phyloP scores from a whole-genome alignment of 208 protist genomes.

The Entamoeba invadens region DNA sequence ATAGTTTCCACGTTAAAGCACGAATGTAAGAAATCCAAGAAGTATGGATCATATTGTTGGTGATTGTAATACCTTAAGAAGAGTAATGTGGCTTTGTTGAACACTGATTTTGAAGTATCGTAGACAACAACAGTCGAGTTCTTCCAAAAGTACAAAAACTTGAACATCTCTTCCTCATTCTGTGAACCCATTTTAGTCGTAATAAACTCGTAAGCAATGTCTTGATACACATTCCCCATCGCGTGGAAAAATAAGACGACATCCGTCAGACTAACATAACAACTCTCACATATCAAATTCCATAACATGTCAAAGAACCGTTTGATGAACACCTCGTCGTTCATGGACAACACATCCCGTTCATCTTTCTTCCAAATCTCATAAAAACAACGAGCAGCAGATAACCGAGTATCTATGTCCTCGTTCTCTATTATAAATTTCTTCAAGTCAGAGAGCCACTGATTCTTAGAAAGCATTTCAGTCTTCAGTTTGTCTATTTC shows the following conservation, averaged over 20 bases:
- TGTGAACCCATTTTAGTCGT: not conserved
- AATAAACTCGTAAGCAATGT: not conserved
- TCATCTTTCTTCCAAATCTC: not conserved
- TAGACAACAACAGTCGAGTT: not conserved
- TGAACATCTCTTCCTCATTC: not conserved
- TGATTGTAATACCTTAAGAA: not conserved
- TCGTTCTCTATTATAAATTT: not conserved
- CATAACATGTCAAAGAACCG: not conserved
- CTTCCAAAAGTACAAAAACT: not conserved
- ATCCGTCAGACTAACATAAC: not conserved
- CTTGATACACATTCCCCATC: not conserved
- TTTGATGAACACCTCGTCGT: not conserved
- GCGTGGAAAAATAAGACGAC: not conserved
- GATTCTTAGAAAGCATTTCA: too few relatives aligned
- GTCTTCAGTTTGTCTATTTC: too few relatives aligned
- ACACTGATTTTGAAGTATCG: not conserved
- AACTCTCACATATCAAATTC: not conserved
- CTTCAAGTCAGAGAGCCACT: not conserved
- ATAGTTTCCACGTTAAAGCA: not conserved
- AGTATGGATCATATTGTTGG: not conserved
- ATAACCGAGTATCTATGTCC: not conserved
- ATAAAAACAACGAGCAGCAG: not conserved
- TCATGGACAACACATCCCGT: not conserved
- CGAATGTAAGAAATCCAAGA: not conserved
- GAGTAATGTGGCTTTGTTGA: not conserved